phyloP scores from a whole-genome alignment of 1,284 basidiomycete species.

The Neolentinus lepideus region DNA sequence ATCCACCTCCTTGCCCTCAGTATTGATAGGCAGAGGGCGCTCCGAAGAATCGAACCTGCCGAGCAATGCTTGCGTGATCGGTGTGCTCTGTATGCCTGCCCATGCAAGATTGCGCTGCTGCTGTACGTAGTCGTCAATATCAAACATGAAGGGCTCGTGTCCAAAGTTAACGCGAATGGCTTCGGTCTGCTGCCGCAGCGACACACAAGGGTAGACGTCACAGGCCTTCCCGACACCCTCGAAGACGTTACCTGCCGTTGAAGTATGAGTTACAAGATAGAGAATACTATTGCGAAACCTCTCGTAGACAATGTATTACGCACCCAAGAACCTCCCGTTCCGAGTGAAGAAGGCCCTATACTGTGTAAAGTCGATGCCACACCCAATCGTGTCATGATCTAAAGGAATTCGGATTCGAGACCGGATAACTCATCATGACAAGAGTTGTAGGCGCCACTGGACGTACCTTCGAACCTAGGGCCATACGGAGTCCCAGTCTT shows the following conservation, averaged over 20 bases:
- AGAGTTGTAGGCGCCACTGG: conserved; percentile 3
- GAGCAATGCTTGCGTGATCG: conserved; percentile 16
- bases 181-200: conserved; percentile 73
- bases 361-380: conserved; percentile 82
- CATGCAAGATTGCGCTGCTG: conserved; percentile 57
- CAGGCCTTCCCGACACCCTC: conserved; percentile 59
- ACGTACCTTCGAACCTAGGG: conserved; percentile 67
- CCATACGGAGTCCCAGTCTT: conserved; percentile 71
- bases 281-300: neutral
- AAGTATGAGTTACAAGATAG: neutral
- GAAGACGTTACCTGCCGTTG: conserved; percentile 54
- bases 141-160: conserved; percentile 77
- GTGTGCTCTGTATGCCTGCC: conserved; percentile 52
- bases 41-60: conserved; percentile 4
- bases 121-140: conserved; percentile 78
- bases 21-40: neutral
- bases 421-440: conserved; percentile 5
- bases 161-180: conserved; percentile 81
- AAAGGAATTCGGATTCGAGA: conserved; percentile 5
- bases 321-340: conserved; percentile 77
- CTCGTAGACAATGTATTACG: conserved; percentile 9
- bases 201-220: conserved; percentile 79
- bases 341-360: conserved; percentile 84
- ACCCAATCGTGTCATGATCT: conserved; percentile 85
- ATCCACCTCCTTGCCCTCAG: conserved; percentile 5